Conservation (phyloP, 768 basidiomycete genomes). For the Tubosaeta sp. region DNA sequence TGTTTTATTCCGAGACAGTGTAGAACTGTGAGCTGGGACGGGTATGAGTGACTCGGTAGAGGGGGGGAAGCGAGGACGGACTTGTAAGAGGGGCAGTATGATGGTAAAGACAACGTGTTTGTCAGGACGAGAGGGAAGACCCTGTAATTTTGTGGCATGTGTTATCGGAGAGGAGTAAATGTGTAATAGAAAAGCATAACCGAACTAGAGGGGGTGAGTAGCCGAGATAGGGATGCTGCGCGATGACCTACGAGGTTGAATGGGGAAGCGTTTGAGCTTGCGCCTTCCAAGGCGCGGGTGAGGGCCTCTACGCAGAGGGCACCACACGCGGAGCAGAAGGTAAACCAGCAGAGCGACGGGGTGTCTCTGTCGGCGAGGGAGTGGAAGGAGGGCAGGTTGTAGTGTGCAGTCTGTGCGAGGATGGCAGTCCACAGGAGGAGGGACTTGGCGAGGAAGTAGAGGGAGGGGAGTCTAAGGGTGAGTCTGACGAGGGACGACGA, state of each 20-base stretch:
- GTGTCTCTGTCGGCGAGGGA: conserved; percentile 46
- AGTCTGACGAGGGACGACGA: conserved; percentile 56
- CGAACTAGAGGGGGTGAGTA: conserved; percentile 44
- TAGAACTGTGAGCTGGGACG: conserved; percentile 51
- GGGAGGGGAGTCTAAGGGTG: conserved; percentile 56
- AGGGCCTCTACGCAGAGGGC: conserved; percentile 64
- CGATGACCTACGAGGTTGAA: conserved; percentile 64
- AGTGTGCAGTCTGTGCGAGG: conserved; percentile 51
- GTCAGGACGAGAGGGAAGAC: conserved; percentile 60
- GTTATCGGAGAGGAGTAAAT: conserved; percentile 66
- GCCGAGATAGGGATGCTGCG: not conserved
- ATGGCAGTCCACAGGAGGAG: conserved; percentile 56
- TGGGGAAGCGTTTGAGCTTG: conserved; percentile 52
- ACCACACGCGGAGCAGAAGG: conserved; percentile 63
- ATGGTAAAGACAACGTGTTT: conserved; percentile 71
- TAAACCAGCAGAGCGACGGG: conserved; percentile 66
- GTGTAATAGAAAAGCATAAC: conserved; percentile 72
- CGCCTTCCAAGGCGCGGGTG: conserved; percentile 64
- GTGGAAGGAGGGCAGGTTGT: conserved; percentile 35
- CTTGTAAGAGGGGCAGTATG: conserved; percentile 69
- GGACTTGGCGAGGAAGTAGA: conserved; percentile 56
- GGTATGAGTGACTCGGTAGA: not conserved
- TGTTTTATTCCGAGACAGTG: conserved; percentile 65
- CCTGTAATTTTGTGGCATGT: conserved; percentile 40
- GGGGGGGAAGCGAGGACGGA: conserved; percentile 24